Conservation (phyloP, 495 filamentous ascomycete genomes). For the Aspergillus sclerotioniger region DNA sequence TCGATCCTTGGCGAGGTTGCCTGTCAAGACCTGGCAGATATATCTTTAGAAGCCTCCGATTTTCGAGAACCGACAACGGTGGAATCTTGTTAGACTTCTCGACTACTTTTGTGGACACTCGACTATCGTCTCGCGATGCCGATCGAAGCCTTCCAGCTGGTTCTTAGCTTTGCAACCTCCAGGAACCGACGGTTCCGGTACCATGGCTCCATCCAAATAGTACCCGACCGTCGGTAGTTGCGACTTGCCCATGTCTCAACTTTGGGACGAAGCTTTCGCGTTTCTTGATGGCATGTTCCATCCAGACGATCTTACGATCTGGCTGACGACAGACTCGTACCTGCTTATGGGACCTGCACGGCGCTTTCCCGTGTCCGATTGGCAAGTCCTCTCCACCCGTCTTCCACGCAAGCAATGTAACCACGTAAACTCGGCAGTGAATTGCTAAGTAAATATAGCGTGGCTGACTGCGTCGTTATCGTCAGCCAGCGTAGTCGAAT, state of each 20-base stretch:
- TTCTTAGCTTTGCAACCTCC: neutral
- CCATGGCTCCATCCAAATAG: neutral
- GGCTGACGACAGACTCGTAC: neutral
- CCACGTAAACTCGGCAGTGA: neutral
- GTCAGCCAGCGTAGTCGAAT: no score
- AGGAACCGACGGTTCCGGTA: neutral
- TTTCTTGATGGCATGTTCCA: neutral
- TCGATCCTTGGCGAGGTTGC: neutral
- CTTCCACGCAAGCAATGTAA: neutral
- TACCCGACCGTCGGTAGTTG: neutral
- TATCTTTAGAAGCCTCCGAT: neutral
- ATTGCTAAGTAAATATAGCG: no score
- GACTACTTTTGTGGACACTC: neutral
- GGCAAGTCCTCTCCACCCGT: neutral
- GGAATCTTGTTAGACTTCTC: no score
- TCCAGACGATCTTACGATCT: neutral
- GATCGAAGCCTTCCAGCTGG: neutral
- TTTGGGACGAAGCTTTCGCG: neutral
- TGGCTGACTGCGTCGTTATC: no score
- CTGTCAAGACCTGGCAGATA: neutral
- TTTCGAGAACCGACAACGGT: neutral
- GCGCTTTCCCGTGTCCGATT: neutral
- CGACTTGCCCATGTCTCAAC: neutral
- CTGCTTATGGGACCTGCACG: neutral
- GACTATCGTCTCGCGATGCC: neutral